A percentile compares a stretch with the other conserved stretches of the same genome.
Evolutionary conservation across 148 eudicot genomes (phyloP).

Genomic region (Rhododendron griersonianum): DNA sequence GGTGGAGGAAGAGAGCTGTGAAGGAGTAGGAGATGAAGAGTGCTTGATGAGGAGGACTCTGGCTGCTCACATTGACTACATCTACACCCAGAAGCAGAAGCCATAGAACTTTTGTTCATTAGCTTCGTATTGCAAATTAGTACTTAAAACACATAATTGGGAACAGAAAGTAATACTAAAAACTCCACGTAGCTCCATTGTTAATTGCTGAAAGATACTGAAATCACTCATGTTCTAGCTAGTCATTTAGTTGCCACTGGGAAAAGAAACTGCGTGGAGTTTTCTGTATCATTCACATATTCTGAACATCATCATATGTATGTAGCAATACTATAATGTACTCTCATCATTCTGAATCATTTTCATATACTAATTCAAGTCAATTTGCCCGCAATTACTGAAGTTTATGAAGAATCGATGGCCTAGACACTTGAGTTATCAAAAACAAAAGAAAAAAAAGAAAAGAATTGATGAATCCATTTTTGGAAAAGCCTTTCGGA

Average conservation of each 20-base stretch:
- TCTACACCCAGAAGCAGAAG: constrained; percentile 49
- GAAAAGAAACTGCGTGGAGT: background rate
- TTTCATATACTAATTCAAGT: background rate
- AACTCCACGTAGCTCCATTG: background rate
- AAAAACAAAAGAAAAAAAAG: too few species aligned
- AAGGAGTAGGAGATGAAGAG: constrained; percentile 39
- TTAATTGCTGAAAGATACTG: background rate
- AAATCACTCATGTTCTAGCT: background rate
- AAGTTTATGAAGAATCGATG: too few species aligned
- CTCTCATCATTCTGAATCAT: background rate
- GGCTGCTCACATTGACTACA: constrained; percentile 45
- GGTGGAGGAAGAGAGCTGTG: constrained; percentile 30
- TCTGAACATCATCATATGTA: background rate
- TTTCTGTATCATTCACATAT: background rate
- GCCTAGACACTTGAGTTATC: too few species aligned
- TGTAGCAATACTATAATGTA: background rate
- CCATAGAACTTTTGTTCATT: constrained; percentile 16
- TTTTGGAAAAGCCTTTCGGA: background rate
- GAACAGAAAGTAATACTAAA: background rate
- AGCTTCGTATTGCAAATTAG: background rate
- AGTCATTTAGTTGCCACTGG: background rate
- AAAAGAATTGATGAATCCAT: background rate
- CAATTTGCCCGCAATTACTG: background rate
- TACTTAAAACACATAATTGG: background rate
- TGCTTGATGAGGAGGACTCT: constrained; percentile 50